Percentiles rank a stretch among this genome's conserved stretches.
These are phyloP conservation scores for Globisporangium acanthophoron DNA, from an alignment of 352 stramenopile genomes.

Conservation along the genomic window DNA sequence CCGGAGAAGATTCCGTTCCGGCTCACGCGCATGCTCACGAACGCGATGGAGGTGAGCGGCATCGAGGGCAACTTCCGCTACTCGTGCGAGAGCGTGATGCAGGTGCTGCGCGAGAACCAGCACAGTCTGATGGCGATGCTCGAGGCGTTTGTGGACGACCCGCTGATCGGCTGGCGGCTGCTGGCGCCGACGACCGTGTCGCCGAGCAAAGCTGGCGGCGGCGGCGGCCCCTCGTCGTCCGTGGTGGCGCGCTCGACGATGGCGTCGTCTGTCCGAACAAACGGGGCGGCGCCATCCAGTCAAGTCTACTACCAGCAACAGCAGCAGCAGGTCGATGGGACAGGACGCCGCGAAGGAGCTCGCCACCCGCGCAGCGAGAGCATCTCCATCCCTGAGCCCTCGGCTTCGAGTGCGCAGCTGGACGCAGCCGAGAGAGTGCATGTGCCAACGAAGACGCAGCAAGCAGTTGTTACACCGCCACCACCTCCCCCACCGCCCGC, in stretches of 20 bases:
- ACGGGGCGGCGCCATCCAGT: not conserved
- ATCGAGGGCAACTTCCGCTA: conserved; percentile 98
- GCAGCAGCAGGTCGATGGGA: conserved; percentile 5
- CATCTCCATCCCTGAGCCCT: conserved; percentile 47
- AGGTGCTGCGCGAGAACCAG: conserved; percentile 95
- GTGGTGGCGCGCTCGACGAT: conserved; percentile 29
- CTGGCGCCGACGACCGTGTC: conserved; percentile 63
- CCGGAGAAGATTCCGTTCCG: conserved; percentile 99
- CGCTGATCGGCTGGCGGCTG: conserved; percentile 97
- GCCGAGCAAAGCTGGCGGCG: conserved; percentile 27
- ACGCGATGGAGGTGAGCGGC: conserved; percentile 97
- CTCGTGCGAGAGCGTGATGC: conserved; percentile 97
- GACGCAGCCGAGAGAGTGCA: conserved; percentile 15
- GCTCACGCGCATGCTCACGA: conserved; percentile 98
- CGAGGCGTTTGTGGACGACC: conserved; percentile 99
- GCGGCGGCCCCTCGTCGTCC: conserved; percentile 16
- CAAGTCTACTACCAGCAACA: conserved; percentile 11
- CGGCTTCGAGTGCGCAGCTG: conserved; percentile 19
- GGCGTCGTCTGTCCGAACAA: conserved; percentile 7
- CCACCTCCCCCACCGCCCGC: not conserved
- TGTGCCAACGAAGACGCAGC: not conserved
- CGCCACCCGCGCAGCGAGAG: conserved; percentile 39
- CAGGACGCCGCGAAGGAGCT: not conserved
- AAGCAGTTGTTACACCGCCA: too few species aligned
- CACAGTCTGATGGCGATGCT: conserved; percentile 99